Base-by-base conservation (phyloP, 306 rosid species). In the Prunus mume region DNA sequence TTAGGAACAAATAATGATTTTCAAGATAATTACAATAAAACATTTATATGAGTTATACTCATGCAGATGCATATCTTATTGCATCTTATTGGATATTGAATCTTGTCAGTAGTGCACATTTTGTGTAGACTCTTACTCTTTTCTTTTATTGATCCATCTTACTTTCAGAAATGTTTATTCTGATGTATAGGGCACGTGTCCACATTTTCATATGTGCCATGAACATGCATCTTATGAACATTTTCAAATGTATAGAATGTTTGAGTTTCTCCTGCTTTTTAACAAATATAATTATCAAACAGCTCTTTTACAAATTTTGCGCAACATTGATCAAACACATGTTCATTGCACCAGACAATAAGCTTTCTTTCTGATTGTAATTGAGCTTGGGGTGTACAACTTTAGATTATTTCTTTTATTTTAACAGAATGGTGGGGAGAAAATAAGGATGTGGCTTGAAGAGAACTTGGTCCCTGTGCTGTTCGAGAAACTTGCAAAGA, bases 361-460 rank as follows among this genome's bases (percentile, higher is more conserved):
- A 34, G 47, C 43, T 24, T 2, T 32, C n/a, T 55, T 55, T n/a
- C 65, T 20, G 20, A 22, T 57, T 25, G n/a, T 72, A 54, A 41
- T 38, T 20, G 52, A 6, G 52, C 51, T 47, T 38, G 65, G n/a
- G 52, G 22, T 20, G 34, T 25, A 56, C 24, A 14, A 34, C 13
- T 69, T n/a, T 56, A 41, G 76, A 72, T 57, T 72, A 38, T 22
- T 57, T 46, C 43, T 22, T 7, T 57, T 18, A 60, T 32, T 73
- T 61, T 43, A 58, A 20, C 77, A 73, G 77, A 73, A 17, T 45
- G 77, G 77, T 17, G 77, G 77, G 45, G 77, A 73, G 68, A 73
- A 28, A 73, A 60, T 73, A 58, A 60, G 77, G 69, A 73, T 73
- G 77, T 73, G 77, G 77, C 69, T 73, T 20, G 77, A 73, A 60